phyloP scores from a whole-genome alignment of 176 grass and related monocot genomes.

The Areca catechu region DNA sequence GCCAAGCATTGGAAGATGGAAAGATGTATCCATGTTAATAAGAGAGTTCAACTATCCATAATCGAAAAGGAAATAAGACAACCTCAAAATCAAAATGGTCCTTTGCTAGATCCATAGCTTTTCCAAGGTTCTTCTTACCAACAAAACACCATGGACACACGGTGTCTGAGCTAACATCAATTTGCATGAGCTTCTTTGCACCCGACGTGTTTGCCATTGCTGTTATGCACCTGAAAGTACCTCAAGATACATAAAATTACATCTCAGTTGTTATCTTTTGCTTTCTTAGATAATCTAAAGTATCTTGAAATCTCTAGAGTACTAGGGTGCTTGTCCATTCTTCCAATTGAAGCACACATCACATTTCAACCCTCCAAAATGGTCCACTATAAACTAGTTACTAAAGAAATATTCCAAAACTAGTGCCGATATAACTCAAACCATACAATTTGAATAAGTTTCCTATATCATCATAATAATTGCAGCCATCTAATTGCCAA shows the following conservation, averaged over 20 bases:
- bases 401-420: too few relatives aligned
- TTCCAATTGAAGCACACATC: too few relatives aligned
- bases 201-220: conserved; percentile 47
- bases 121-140: conserved; percentile 77
- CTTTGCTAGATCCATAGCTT: conserved; percentile 68
- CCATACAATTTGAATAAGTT: too few relatives aligned
- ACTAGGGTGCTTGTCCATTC: too few relatives aligned
- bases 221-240: conserved; percentile 29
- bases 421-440: too few relatives aligned
- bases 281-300: too few relatives aligned
- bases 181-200: conserved; percentile 62
- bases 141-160: conserved; percentile 99
- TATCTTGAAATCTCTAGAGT: too few relatives aligned
- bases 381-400: too few relatives aligned
- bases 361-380: too few relatives aligned
- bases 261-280: neutral
- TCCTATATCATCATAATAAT: too few relatives aligned
- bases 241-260: neutral
- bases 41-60: neutral
- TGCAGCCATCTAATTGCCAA: too few relatives aligned
- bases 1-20: conserved; percentile 1
- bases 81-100: conserved; percentile 87
- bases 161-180: conserved; percentile 79
- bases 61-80: neutral
- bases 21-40: neutral